Evolutionary conservation across 2,329 filamentous ascomycete species (phyloP).

Genomic region (Neophaeococcomyces mojaviensis): DNA sequence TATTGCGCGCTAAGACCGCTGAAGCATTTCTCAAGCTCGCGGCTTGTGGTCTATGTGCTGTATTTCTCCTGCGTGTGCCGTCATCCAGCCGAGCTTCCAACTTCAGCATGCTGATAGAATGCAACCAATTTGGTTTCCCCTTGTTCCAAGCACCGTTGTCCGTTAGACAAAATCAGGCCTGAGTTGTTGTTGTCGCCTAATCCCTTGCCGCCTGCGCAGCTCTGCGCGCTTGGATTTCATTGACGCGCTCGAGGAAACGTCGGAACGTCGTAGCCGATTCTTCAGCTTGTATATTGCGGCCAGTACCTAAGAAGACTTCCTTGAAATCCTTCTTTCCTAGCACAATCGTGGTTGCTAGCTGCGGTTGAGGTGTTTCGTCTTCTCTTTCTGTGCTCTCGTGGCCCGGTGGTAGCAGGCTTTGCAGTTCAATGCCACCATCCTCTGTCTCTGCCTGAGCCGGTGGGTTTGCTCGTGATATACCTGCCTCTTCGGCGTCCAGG

Average conservation of each 20-base stretch:
- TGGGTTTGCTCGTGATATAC: constrained; percentile 5
- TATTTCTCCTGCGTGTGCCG: too few relatives aligned
- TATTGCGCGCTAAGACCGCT: too few relatives aligned
- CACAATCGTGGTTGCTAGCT: background rate
- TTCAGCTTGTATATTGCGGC: background rate
- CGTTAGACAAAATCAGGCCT: too few relatives aligned
- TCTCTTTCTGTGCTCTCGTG: background rate
- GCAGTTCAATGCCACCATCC: constrained; percentile 4
- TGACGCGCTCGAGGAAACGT: constrained; percentile 2
- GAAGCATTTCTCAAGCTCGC: too few relatives aligned
- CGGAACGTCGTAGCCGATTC: background rate
- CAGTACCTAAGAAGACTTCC: constrained; percentile 3
- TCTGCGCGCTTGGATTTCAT: constrained; percentile 3
- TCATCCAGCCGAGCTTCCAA: too few relatives aligned
- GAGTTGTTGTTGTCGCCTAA: too few relatives aligned
- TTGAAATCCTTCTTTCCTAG: constrained; percentile 8
- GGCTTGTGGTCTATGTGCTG: too few relatives aligned
- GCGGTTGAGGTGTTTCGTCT: background rate
- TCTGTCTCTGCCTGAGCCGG: background rate
- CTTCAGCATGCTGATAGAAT: too few relatives aligned
- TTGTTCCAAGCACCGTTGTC: background rate
- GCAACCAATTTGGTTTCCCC: background rate
- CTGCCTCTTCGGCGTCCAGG: constrained; percentile 8
- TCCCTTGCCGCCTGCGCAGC: background rate
- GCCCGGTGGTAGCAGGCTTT: background rate